Base-by-base conservation (phyloP, 352 stramenopile species). In the Elongisporangium senticosum region DNA sequence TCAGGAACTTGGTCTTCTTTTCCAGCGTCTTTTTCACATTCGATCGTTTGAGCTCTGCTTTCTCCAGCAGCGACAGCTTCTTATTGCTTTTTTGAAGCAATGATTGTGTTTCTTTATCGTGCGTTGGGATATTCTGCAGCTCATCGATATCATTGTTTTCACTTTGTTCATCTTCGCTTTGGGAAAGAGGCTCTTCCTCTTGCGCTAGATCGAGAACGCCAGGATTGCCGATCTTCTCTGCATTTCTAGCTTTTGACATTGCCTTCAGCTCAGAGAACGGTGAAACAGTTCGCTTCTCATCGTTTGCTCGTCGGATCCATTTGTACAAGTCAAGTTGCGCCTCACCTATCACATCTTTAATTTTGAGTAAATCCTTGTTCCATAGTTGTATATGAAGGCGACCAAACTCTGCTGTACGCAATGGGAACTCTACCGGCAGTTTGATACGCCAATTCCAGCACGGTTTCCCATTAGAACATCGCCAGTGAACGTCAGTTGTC, bases 371-470 rank as follows among this genome's bases (percentile, higher is more conserved):
- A 61, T 98, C 93, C 58, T 96, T 91, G 60, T 98, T 90, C 93
- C 93, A 98, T 8, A 97, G 67, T 61, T 97, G 90, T 13, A 98
- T 64, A 56, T 96, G 85, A 33, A 98, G 75, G 2, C 93, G 85
- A 2, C 78, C 86, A 53, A 97, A 83, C 56, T 97, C 92, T 0
- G 79, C 58, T 4, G 78, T 77, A 1, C 81, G 77, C 19, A 88
- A 60, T 0, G 89, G 89, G 17, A 94, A 90, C 59, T 96, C 76
- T 0, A 96, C 75, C 8, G 83, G 63, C 23, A 97, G 87, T 53
- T 96, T 96, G 53, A 98, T 68, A 0, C 93, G 83, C 79, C 88
- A 98, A 64, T 98, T 98, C 84, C 87, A 98, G 37, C 81, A 95
- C 0, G 82, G 87, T 54, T 93, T 96, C 17, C 93, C 88, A 28